Conservation (phyloP, 2,329 filamentous ascomycete genomes). For the Zasmidium angulare region DNA sequence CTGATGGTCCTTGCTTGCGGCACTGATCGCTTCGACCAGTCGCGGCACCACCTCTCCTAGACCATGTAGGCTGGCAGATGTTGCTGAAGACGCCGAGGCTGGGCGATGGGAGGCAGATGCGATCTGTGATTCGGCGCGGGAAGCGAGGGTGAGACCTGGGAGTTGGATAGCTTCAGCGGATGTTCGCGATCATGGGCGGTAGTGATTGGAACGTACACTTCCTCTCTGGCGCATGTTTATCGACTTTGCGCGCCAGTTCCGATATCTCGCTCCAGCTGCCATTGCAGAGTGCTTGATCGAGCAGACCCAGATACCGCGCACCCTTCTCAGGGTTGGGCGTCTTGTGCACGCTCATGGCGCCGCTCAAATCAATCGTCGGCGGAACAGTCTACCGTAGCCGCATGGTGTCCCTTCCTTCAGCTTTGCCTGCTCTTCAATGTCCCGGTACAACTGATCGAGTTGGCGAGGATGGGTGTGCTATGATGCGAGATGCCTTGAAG, state of each 20-base stretch:
- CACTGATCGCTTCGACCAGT: conserved; percentile 37
- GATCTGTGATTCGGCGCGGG: conserved; percentile 48
- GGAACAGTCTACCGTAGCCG: conserved; percentile 15
- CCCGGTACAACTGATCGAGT: no score
- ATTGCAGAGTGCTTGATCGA: conserved; percentile 85
- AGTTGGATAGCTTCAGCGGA: conserved; percentile 9
- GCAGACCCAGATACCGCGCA: conserved; percentile 73
- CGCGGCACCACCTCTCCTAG: conserved; percentile 41
- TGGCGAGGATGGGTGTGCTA: background rate
- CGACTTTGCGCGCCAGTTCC: conserved; percentile 87
- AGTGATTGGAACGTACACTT: conserved; percentile 63
- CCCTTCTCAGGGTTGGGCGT: conserved; percentile 59
- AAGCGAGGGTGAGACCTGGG: conserved; percentile 48
- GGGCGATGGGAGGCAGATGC: conserved; percentile 45
- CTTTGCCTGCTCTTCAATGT: no score
- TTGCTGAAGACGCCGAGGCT: conserved; percentile 41
- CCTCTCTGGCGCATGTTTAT: conserved; percentile 85
- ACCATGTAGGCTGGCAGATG: conserved; percentile 33
- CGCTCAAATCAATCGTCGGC: background rate
- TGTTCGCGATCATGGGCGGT: conserved; percentile 13
- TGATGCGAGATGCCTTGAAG: background rate
- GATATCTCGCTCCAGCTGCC: conserved; percentile 83
- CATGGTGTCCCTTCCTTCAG: conserved; percentile 15
- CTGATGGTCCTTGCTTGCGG: conserved; percentile 33
- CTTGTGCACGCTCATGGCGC: conserved; percentile 28